Base-by-base conservation (phyloP, 139 green algal species). In the Tetraselmis striata region DNA sequence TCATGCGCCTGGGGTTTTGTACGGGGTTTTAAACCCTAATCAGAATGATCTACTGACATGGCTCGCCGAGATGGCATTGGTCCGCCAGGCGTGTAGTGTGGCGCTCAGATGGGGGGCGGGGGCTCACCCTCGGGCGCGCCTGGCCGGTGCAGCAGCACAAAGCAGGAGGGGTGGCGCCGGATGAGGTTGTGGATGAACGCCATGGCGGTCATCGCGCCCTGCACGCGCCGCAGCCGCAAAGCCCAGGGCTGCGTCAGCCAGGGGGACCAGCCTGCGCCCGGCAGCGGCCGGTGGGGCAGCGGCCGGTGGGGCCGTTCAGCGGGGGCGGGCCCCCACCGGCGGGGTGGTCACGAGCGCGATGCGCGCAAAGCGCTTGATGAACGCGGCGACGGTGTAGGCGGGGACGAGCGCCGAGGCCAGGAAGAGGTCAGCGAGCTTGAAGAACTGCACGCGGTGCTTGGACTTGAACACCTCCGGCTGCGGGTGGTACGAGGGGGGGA, bases 171-270 rank as follows among this genome's bases (percentile, higher is more conserved):
- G 88, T 99, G 96, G 27, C 96, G 89, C 11, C 96, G 88, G 25
- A 99, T 77, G 5, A 98, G 84, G 88, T 99, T 99, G 91, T 98
- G 96, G 11, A 98, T 90, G 85, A 98, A 98, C 18, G 89, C 93
- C 0, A 98, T 89, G 27, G 82, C 90, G 1, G 95, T 77, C 81
- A 96, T 84, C 23, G 95, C 94, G 76, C 93, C 93, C 11, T 79
- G 75, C 2, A 2, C n/a, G n/a, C n/a, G n/a, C n/a, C n/a, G 58
- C 22, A 18, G 58, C 18, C 22, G 58, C 22, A 75, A 18, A 23
- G 22, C 22, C 58, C 22, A n/a, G 58, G 23, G 58, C 22, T 18
- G 23, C 22, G 22, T 75, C 58, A 75, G 22, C 22, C 23, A 23
- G 18, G 58, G 58, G 23, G 18, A 23, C 22, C 58, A 75, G 58